These are phyloP conservation scores for Strobilomyces confusus DNA, from an alignment of 768 basidiomycete genomes.

Conservation along the genomic window DNA sequence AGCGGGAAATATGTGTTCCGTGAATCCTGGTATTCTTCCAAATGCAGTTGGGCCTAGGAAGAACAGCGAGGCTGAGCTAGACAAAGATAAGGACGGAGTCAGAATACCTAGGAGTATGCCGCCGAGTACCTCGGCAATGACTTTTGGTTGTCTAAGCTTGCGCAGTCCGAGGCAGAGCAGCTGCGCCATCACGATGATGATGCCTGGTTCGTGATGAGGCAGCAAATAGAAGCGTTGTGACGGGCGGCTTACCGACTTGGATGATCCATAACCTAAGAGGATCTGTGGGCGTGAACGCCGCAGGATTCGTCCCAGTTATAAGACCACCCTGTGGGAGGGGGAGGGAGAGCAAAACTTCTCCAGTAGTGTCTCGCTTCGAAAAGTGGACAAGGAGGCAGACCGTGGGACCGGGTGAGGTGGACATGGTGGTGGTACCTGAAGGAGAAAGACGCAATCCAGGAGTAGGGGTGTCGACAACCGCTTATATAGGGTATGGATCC, in stretches of 20 bases:
- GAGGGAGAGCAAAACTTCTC: slow-evolving; percentile 16
- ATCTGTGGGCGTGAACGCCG: slow-evolving; percentile 57
- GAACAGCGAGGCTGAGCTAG: background rate
- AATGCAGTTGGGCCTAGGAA: slow-evolving; percentile 47
- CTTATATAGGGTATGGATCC: background rate
- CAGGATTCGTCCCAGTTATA: slow-evolving; percentile 70
- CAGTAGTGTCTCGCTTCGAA: slow-evolving; percentile 15
- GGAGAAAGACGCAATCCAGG: background rate
- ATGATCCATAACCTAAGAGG: slow-evolving; percentile 77
- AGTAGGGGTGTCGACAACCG: background rate
- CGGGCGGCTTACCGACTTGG: slow-evolving; percentile 43
- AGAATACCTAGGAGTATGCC: slow-evolving; percentile 77
- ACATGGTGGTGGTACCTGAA: background rate
- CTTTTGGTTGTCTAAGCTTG: slow-evolving; percentile 81
- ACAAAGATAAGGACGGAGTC: slow-evolving; percentile 31
- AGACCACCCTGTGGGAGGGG: slow-evolving; percentile 58
- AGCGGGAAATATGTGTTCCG: slow-evolving; percentile 75
- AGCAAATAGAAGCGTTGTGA: background rate
- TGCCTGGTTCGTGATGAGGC: slow-evolving; percentile 39
- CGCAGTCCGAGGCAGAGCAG: slow-evolving; percentile 66
- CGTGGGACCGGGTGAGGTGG: background rate
- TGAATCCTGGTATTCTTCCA: slow-evolving; percentile 87
- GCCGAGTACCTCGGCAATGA: slow-evolving; percentile 81
- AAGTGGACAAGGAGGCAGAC: slow-evolving; percentile 21
- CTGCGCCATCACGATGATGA: slow-evolving; percentile 81